Base-by-base conservation (phyloP, 305 asterid species). In the Fraxinus xanthoxyloides region DNA sequence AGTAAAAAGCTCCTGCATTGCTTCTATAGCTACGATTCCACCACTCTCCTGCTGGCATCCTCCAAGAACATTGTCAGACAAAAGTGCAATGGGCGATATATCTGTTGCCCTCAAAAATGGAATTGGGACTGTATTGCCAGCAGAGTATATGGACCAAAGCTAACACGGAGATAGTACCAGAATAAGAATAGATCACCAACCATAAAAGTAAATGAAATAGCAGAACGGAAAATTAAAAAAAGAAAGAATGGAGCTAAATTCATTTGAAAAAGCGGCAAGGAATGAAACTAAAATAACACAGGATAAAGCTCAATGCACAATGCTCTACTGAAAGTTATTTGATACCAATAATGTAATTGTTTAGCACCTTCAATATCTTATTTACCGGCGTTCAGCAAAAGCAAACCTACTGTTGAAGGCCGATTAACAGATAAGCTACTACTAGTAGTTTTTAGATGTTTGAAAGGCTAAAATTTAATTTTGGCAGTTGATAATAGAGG, bases 91-190 rank as follows among this genome's bases (percentile, higher is more conserved):
- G 2, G 99, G 99, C 7, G 98, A 97, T 87, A 97, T 94, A 77
- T 94, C 98, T 0, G 98, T 94, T 65, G 99, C 98, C 90, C 97
- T 89, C 77, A 97, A 84, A 81, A 94, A 97, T 69, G 99, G 98
- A 72, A 96, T 92, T 3, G 99, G 98, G 65, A 94, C 98, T 12
- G 98, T 97, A 82, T 94, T 97, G 46, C 99, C 99, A 63, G 98
- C 99, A 7, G 97, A 92, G 87, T 97, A 97, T 88, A 94, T 97
- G 85, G 99, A 97, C 93, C 98, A 90, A 31, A 97, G 94, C 99
- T 96, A 90, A 85, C 77, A 81, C 34, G 65, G 65, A 6, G 46
- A 77, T 38, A 12, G 75, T 72, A 38, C 79, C 86, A 72, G 81
- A 67, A 78, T 19, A 81, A 77, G 81, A 32, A 81, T 35, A 43